A percentile compares a stretch with the other conserved stretches of the same genome.
Conservation (phyloP, 306 rosid species). For the Castanopsis chinensis region DNA sequence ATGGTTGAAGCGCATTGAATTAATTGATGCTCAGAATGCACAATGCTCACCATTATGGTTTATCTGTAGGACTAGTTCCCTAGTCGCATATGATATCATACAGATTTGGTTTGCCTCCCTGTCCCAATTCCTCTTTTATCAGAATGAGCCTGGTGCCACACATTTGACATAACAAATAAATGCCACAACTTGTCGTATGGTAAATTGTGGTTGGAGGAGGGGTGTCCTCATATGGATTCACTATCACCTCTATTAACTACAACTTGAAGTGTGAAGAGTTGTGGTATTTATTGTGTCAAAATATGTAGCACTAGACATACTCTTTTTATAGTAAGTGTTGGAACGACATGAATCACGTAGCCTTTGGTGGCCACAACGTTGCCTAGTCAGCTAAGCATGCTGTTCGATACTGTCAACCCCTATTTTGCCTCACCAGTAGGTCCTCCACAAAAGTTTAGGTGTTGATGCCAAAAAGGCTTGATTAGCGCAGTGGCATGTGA, state of each 20-base stretch:
- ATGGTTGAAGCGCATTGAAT: neutral
- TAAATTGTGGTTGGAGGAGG: too few relatives aligned
- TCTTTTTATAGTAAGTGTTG: neutral
- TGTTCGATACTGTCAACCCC: neutral
- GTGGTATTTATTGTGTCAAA: too few relatives aligned
- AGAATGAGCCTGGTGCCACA: too few relatives aligned
- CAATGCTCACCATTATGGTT: neutral
- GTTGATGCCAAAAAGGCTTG: neutral
- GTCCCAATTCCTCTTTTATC: neutral
- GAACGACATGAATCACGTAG: neutral
- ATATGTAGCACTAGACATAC: too few relatives aligned
- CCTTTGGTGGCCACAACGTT: neutral
- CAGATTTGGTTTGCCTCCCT: neutral
- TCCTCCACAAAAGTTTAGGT: neutral
- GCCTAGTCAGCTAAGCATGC: neutral
- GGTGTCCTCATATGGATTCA: too few relatives aligned
- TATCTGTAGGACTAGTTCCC: neutral
- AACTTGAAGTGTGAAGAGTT: too few relatives aligned
- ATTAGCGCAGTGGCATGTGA: neutral
- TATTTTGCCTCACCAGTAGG: neutral
- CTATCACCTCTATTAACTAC: too few relatives aligned
- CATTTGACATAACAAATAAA: too few relatives aligned
- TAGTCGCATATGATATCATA: neutral
- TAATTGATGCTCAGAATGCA: neutral
- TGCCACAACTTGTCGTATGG: too few relatives aligned